Evolutionary conservation across 768 basidiomycete species (phyloP).

Genomic region (Erythrobasidium yunnanense): DNA sequence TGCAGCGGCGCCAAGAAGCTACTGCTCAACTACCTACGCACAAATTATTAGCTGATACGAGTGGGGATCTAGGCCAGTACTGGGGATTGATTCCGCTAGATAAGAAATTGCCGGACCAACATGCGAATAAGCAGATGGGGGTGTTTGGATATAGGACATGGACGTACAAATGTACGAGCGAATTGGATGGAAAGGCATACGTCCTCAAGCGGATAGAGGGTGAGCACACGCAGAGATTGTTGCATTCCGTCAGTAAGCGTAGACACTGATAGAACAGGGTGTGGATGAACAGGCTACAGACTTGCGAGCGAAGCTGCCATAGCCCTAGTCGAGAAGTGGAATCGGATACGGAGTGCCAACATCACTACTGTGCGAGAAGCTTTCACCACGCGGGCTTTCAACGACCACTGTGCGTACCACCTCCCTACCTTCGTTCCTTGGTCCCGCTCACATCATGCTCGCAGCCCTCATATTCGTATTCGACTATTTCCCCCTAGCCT

Average conservation of each 20-base stretch:
- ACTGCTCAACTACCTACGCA: slow-evolving; percentile 42
- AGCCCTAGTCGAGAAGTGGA: slow-evolving; percentile 71
- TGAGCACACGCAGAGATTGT: slow-evolving; percentile 42
- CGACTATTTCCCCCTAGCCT: slow-evolving; percentile 71
- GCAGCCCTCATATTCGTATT: slow-evolving; percentile 83
- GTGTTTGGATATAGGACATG: slow-evolving; percentile 73
- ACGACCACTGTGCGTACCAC: slow-evolving; percentile 68
- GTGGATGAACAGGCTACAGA: slow-evolving; percentile 43
- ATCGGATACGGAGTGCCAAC: slow-evolving; percentile 67
- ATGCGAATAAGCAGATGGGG: slow-evolving; percentile 55
- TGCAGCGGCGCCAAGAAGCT: slow-evolving; percentile 50
- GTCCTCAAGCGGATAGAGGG: slow-evolving; percentile 77
- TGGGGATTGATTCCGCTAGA: slow-evolving; percentile 77
- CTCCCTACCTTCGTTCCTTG: not conserved
- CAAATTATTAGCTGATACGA: slow-evolving; percentile 28
- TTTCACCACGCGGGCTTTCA: slow-evolving; percentile 85
- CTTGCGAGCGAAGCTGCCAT: slow-evolving; percentile 73
- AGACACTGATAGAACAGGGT: too few species aligned
- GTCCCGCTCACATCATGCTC: slow-evolving; percentile 22
- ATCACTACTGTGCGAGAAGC: slow-evolving; percentile 77
- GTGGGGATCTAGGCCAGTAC: slow-evolving; percentile 76
- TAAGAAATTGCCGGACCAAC: slow-evolving; percentile 24
- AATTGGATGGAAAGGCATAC: slow-evolving; percentile 66
- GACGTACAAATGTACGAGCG: slow-evolving; percentile 69
- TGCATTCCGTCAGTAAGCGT: slow-evolving; percentile 44